phyloP scores from a whole-genome alignment of 2,329 filamentous ascomycete species.

The Colletotrichum theobromicola region DNA sequence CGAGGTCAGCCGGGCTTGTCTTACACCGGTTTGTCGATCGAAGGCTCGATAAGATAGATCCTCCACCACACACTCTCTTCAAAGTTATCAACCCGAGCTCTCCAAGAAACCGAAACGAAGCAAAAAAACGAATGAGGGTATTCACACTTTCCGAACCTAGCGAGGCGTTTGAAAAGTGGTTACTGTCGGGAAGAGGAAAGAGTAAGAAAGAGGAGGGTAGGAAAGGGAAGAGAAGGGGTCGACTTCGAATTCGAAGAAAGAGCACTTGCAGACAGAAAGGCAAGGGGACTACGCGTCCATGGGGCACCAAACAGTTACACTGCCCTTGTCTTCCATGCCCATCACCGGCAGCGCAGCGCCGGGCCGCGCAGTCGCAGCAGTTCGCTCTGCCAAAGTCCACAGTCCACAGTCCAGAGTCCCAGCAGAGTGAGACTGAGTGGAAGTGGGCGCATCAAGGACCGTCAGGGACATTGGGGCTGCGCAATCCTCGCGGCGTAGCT shows the following conservation, averaged over 20 bases:
- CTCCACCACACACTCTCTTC: neutral
- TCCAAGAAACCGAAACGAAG: neutral
- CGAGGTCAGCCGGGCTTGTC: neutral
- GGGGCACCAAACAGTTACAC: neutral
- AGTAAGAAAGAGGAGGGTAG: neutral
- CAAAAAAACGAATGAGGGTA: neutral
- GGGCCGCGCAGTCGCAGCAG: neutral
- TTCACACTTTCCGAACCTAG: neutral
- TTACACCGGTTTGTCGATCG: neutral
- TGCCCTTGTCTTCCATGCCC: neutral
- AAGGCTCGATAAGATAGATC: neutral
- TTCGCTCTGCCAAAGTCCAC: neutral
- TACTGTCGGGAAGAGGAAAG: neutral
- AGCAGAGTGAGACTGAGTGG: neutral
- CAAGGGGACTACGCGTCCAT: neutral
- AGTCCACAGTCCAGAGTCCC: no score
- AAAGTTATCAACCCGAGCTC: neutral
- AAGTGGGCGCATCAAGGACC: neutral
- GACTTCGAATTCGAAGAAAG: neutral
- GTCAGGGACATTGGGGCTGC: constrained; percentile 6
- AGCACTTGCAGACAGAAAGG: neutral
- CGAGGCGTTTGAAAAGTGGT: neutral
- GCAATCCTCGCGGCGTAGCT: constrained; percentile 3
- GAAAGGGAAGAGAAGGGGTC: neutral
- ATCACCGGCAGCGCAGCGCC: neutral